phyloP scores from a whole-genome alignment of 1,284 basidiomycete genomes.

The Coniferiporia weirii region DNA sequence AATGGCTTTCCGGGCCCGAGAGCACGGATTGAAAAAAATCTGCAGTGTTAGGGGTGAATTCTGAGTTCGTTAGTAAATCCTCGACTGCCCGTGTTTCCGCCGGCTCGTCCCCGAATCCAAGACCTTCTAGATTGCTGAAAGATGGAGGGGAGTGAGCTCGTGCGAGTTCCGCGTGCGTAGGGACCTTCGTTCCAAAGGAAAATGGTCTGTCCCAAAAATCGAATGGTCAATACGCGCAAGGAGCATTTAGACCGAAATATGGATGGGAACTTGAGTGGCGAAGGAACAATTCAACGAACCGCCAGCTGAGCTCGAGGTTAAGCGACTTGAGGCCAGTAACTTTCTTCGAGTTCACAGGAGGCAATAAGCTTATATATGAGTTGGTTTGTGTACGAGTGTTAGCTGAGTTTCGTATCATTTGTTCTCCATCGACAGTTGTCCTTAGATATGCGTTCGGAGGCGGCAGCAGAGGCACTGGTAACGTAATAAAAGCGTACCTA shows the following conservation, averaged over 20 bases:
- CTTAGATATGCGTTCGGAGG: constrained; percentile 24
- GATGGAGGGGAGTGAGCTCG: constrained; percentile 20
- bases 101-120: not conserved
- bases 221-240: not conserved
- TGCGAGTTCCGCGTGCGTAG: constrained; percentile 43
- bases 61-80: not conserved
- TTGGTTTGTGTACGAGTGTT: not conserved
- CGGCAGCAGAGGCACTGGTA: constrained; percentile 24
- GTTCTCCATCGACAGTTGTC: not conserved
- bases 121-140: not conserved
- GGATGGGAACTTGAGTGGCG: not conserved
- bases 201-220: constrained; percentile 31
- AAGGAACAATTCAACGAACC: constrained; percentile 35
- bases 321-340: constrained; percentile 56
- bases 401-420: not conserved
- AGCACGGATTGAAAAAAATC: not conserved
- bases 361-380: not conserved
- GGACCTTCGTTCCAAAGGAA: constrained; percentile 40
- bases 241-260: not conserved
- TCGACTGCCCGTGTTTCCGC: not conserved
- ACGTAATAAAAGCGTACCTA: not conserved
- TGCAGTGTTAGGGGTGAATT: not conserved
- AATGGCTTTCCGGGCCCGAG: not conserved
- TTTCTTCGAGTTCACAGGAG: constrained; percentile 38
- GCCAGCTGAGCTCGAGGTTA: constrained; percentile 62